Evolutionary conservation across 768 basidiomycete species (phyloP), one percentile per base, ranked within the genome.

Genomic region (Naganishia vaughanmartiniae): DNA sequence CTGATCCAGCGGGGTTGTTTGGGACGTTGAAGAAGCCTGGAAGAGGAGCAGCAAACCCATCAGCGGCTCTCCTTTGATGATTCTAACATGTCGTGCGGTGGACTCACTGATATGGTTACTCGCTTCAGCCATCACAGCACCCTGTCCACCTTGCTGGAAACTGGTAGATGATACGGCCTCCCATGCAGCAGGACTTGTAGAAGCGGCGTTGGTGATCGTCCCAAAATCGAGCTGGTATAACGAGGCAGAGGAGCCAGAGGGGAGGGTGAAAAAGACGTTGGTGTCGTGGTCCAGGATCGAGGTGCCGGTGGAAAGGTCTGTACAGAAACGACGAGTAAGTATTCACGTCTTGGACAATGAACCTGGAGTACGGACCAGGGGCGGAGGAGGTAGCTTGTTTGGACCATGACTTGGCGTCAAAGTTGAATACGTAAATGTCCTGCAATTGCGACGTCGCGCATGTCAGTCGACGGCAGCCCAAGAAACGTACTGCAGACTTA

Each of bases 231-330:
- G 84, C 54, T 85, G 86, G 75, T 83, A 92, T 1, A 94, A 70
- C 66, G 86, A 72, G 36, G 75, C 71, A 28, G 70, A 71, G 48
- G 66, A 68, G 55, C 71, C 56, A 24, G 33, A 28, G 45, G 75
- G 71, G 19, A 77, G 60, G 84, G 73, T 79, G 90, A 89, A 93
- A 82, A 96, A 89, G 71, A 89, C 87, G 72, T 95, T 93, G 60
- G 93, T 97, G 80, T 97, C 93, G 73, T 95, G 93, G 82, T 97
- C 93, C 39, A 97, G 85, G 72, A 95, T 88, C 31, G 90, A 86
- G 31, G 83, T 84, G 75, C 88, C 89, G 24, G 86, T 85, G 1
- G 84, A 80, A 4, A 87, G 85, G 78, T 93, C 87, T 36, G 76
- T 46, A 19, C 12, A 55, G 12, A 56, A 36, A 60, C 45, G 24